phyloP scores from a whole-genome alignment of 2,329 filamentous ascomycete genomes.

The Ceratocystis smalleyi region DNA sequence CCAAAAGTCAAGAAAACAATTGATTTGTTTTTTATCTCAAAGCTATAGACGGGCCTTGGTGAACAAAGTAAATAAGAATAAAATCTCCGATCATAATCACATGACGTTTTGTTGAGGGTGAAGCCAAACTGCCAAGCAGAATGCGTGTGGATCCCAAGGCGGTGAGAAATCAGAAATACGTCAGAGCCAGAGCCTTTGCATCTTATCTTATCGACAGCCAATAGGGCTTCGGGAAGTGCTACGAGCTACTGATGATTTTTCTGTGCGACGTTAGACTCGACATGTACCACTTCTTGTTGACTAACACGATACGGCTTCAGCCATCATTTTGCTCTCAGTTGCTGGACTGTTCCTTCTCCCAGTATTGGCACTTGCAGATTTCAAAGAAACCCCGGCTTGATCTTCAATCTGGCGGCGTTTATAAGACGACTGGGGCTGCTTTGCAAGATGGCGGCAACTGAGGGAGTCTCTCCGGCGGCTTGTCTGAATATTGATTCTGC shows the following conservation, averaged over 20 bases:
- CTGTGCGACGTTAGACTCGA: neutral
- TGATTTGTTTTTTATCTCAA: neutral
- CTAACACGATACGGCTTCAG: neutral
- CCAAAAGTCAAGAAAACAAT: neutral
- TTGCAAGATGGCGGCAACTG: slow-evolving; percentile 8
- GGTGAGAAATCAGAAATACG: neutral
- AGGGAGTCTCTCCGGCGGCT: neutral
- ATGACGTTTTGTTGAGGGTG: neutral
- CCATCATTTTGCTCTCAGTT: neutral
- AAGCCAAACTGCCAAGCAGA: neutral
- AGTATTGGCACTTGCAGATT: too few species aligned
- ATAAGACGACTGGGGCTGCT: slow-evolving; percentile 4
- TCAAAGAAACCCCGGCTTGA: neutral
- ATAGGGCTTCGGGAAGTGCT: neutral
- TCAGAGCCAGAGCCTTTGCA: neutral
- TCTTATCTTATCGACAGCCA: slow-evolving; percentile 12
- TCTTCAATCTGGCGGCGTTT: slow-evolving; percentile 13
- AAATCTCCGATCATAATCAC: neutral
- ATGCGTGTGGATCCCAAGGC: neutral
- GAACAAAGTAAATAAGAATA: neutral
- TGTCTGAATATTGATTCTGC: neutral
- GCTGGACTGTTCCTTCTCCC: neutral
- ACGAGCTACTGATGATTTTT: slow-evolving; percentile 3
- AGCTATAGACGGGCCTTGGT: neutral
- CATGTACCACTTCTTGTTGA: too few species aligned